phyloP scores from a whole-genome alignment of 345 rosid genomes.

The Microthlaspi erraticum region DNA sequence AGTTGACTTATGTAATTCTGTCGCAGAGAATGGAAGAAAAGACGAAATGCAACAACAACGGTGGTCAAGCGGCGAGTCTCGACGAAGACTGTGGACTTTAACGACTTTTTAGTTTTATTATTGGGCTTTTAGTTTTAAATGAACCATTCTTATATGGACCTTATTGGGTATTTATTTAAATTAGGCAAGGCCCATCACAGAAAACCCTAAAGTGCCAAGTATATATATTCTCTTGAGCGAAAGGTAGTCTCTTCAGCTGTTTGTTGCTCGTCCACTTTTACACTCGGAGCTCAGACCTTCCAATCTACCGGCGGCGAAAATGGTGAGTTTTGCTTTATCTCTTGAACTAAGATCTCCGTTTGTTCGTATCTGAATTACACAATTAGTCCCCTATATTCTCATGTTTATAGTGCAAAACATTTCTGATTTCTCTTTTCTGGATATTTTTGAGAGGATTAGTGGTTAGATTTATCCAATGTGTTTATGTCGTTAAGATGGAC shows the following conservation, averaged over 20 bases:
- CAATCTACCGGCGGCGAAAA: conserved; percentile 35
- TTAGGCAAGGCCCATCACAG: background rate
- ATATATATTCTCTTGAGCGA: background rate
- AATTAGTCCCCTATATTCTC: no score
- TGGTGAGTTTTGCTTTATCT: conserved; percentile 22
- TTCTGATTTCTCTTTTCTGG: conserved; percentile 9
- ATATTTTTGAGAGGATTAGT: background rate
- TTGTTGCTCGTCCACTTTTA: background rate
- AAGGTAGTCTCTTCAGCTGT: conserved; percentile 21
- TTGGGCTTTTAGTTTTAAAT: background rate
- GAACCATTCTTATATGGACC: background rate
- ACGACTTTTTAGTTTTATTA: background rate
- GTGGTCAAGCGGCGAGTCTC: background rate
- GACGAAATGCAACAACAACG: background rate
- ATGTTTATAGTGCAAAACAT: background rate
- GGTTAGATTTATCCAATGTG: background rate
- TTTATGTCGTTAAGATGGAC: background rate
- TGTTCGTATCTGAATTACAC: no score
- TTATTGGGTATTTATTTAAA: background rate
- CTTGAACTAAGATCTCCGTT: no score
- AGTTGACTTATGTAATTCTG: background rate
- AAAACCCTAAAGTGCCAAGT: conserved; percentile 11
- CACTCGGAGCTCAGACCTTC: conserved; percentile 26
- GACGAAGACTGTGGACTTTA: background rate
- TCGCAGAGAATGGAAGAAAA: background rate